A percentile compares a stretch with the other conserved stretches of the same genome.
Conservation (phyloP, 257 asterid species). For the Nicotiana knightiana region DNA sequence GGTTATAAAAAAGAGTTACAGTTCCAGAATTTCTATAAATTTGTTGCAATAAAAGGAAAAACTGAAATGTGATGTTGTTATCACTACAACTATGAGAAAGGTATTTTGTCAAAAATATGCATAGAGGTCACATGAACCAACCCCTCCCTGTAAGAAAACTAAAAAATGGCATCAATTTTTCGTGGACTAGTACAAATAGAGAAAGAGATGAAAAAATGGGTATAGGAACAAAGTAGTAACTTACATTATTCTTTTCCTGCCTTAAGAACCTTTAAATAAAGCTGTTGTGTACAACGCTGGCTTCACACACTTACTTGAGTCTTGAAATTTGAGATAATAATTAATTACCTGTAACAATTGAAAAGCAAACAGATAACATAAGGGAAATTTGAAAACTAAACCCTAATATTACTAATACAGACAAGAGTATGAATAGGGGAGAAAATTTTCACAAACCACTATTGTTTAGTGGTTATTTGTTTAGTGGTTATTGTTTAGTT, state of each 20-base stretch:
- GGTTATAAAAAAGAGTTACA: no score
- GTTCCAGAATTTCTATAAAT: background rate
- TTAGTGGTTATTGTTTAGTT: no score
- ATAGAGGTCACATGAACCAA: background rate
- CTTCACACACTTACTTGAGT: slow-evolving; percentile 1
- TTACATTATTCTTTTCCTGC: background rate
- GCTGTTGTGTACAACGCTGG: background rate
- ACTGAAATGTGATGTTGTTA: background rate
- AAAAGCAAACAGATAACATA: background rate
- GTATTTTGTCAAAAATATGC: background rate
- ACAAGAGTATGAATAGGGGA: background rate
- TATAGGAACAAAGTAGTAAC: background rate
- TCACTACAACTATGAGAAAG: background rate
- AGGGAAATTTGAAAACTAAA: background rate
- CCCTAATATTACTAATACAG: background rate
- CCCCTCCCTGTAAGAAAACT: background rate
- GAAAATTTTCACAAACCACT: no score
- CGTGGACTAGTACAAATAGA: background rate
- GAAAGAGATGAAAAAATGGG: background rate
- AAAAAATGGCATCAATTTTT: background rate
- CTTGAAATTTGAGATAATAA: background rate
- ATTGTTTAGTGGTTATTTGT: no score
- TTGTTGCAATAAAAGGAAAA: background rate
- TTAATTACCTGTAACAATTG: background rate
- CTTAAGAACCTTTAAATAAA: background rate